Evolutionary conservation across 306 rosid genomes (phyloP), one percentile per base, ranked within the genome.

Genomic region (Casuarina equisetifolia): DNA sequence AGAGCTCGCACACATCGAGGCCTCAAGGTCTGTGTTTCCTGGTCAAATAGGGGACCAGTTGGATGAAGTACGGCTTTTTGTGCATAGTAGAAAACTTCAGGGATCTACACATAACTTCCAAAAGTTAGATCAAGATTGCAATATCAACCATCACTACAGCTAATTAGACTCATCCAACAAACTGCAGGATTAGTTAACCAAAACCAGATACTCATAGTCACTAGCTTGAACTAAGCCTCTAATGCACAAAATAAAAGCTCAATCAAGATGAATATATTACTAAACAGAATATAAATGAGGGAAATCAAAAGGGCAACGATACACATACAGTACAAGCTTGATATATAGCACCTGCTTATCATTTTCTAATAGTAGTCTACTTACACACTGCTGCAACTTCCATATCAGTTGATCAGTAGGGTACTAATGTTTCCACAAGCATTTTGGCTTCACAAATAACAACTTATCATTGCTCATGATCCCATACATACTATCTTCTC

Each of bases 11-110:
- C 93, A 55, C 99, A 96, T 77, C 97, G 85, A 78, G 97, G 98
- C 89, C 91, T 96, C 76, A 96, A 86, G 76, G 96, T 93, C 77
- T 92, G 99, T 62, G 98, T 83, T 85, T 96, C 99, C 82, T 92
- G 98, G 82, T 96, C 99, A 66, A 96, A 96, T 78, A 96, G 87
- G 70, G 99, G 98, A 70, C 93, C 96, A 0, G 99, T 96, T 69
- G 98, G 98, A 81, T 96, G 99, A 84, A 96, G 99, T 55, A 96
- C 99, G 15, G 98, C 99, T 81, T 96, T 96, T 81, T 96, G 97
- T 19, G 99, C 98, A 73, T 96, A 96, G 86, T 92, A 96, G 87
- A 96, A 96, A 74, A 96, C 99, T 82, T 96, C 99, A 40, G 97
- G 93, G 76, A 96, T 90, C 99, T 96, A 82, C 91, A 83, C 9